Percentiles rank a stretch among this genome's conserved stretches.
phyloP scores from a whole-genome alignment of 352 stramenopile genomes.

The Pythium chondricola region DNA sequence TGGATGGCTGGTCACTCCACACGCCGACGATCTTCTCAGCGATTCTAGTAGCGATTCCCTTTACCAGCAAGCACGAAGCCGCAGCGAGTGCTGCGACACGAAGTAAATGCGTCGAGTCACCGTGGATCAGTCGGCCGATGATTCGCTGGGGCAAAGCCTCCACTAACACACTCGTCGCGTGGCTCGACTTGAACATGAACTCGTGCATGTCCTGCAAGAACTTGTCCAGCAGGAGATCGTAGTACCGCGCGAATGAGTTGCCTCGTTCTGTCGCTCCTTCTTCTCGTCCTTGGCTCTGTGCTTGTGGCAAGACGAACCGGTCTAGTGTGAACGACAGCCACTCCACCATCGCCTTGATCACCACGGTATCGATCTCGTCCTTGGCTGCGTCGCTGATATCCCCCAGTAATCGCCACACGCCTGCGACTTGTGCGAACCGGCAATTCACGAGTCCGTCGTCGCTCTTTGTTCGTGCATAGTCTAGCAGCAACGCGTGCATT shows the following conservation, averaged over 20 bases:
- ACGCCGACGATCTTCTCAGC: background rate
- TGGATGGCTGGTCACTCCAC: background rate
- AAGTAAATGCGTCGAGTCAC: no score
- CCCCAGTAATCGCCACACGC: conserved; percentile 49
- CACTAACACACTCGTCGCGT: conserved; percentile 18
- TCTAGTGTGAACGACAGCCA: conserved; percentile 28
- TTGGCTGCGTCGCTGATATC: conserved; percentile 20
- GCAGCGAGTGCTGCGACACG: conserved; percentile 29
- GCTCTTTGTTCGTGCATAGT: background rate
- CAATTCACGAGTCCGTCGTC: conserved; percentile 30
- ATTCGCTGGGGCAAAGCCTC: no score
- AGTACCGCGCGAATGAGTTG: conserved; percentile 11
- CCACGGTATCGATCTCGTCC: background rate
- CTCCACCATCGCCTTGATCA: conserved; percentile 17
- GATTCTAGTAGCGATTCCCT: conserved; percentile 30
- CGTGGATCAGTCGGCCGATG: no score
- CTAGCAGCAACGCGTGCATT: conserved; percentile 21
- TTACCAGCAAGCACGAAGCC: conserved; percentile 32
- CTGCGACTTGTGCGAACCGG: conserved; percentile 48
- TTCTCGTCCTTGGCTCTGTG: background rate
- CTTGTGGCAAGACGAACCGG: conserved; percentile 12
- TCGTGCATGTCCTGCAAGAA: conserved; percentile 46
- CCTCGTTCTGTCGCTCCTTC: background rate
- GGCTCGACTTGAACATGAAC: conserved; percentile 45
- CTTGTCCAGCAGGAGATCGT: conserved; percentile 61